Evolutionary conservation across 2,329 filamentous ascomycete genomes (phyloP).

Genomic region (Gremmenia infestans): DNA sequence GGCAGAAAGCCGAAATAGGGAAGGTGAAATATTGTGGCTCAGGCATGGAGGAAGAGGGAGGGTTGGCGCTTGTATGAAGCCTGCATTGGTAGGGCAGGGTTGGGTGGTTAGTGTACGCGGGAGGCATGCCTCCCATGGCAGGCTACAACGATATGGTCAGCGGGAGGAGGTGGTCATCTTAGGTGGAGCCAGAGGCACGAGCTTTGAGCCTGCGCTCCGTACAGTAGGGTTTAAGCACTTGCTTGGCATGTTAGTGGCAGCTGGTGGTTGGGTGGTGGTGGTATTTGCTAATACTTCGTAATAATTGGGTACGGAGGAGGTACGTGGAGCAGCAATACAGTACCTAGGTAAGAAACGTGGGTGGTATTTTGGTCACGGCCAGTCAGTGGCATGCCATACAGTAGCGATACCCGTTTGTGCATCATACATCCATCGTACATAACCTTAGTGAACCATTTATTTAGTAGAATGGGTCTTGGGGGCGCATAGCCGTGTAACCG

Average conservation of each 20-base stretch:
- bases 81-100: neutral
- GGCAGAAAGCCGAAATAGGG: slow-evolving; percentile 23
- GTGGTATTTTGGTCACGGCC: neutral
- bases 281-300: too few relatives aligned
- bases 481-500: neutral
- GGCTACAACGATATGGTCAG: neutral
- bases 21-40: neutral
- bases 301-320: neutral
- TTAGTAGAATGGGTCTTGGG: neutral
- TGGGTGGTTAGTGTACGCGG: neutral
- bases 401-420: neutral
- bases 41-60: slow-evolving; percentile 10
- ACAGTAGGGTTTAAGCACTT: neutral
- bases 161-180: neutral
- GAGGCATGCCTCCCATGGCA: neutral
- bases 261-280: neutral
- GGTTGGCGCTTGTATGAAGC: slow-evolving; percentile 3
- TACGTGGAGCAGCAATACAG: neutral
- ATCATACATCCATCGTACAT: neutral
- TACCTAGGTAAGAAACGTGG: neutral
- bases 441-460: neutral
- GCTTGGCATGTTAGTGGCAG: neutral
- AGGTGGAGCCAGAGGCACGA: neutral
- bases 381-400: neutral
- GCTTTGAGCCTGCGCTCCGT: neutral